A percentile compares a stretch with the other conserved stretches of the same genome.
These are phyloP conservation scores for Actinidia chinensis DNA, from an alignment of 179 eudicot species.

Conservation along the genomic window DNA sequence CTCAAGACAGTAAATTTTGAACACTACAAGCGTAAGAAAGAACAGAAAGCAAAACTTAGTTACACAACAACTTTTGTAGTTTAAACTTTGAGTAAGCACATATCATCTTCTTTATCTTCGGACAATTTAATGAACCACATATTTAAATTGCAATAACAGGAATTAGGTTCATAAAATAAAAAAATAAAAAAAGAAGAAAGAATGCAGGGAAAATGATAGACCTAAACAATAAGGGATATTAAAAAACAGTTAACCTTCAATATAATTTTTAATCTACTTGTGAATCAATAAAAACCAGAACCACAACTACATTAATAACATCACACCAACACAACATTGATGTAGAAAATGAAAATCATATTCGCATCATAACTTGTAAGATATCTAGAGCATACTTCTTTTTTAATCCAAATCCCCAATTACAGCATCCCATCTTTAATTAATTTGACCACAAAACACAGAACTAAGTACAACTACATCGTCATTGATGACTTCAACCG, in stretches of 20 bases:
- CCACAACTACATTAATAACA: background rate
- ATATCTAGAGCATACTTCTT: background rate
- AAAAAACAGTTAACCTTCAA: background rate
- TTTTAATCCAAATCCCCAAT: background rate
- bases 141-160: background rate
- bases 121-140: background rate
- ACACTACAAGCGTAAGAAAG: background rate
- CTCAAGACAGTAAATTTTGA: background rate
- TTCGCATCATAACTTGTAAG: no score
- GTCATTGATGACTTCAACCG: background rate
- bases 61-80: background rate
- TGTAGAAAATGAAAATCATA: background rate
- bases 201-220: background rate
- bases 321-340: background rate
- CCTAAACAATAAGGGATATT: background rate
- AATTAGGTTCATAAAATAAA: background rate
- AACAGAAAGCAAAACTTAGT: background rate
- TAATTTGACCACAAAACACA: background rate
- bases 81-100: background rate
- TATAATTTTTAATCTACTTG: background rate
- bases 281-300: conserved; percentile 4
- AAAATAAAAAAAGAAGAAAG: background rate
- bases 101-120: background rate
- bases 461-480: background rate
- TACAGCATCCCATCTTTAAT: background rate